These are phyloP conservation scores for Penicillium brevicompactum DNA, from an alignment of 2,329 filamentous ascomycete species.

Conservation along the genomic window DNA sequence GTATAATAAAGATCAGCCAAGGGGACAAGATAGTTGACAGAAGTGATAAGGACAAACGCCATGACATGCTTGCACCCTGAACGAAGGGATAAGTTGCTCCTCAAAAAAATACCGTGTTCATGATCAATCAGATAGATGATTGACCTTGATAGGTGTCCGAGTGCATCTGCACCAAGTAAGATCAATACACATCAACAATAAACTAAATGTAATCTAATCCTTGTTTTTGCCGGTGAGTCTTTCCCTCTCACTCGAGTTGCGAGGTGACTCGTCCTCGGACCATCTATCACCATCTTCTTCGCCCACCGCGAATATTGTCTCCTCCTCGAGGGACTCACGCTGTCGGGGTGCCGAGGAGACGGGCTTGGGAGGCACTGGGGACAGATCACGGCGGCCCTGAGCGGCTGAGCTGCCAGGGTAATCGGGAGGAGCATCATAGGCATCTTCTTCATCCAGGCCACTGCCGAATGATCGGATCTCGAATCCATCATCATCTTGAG, in stretches of 20 bases:
- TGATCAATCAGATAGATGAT: background rate
- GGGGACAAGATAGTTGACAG: conserved; percentile 12
- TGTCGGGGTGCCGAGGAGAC: conserved; percentile 53
- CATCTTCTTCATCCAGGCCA: conserved; percentile 66
- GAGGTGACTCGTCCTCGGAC: conserved; percentile 63
- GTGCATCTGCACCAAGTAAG: background rate
- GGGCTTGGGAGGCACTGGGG: conserved; percentile 53
- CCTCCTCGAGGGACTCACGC: conserved; percentile 73
- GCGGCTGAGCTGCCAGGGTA: conserved; percentile 33
- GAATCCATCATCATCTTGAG: conserved; percentile 97
- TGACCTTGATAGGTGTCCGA: background rate
- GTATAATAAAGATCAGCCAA: conserved; percentile 16
- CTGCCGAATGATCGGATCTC: conserved; percentile 92
- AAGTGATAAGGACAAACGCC: conserved; percentile 21
- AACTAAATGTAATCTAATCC: conserved; percentile 2
- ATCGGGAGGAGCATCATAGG: conserved; percentile 40
- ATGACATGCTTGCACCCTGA: conserved; percentile 23
- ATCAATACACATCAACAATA: background rate
- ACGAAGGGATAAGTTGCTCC: conserved; percentile 9
- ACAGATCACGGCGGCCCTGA: conserved; percentile 38
- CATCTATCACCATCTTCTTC: conserved; percentile 77
- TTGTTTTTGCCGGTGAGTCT: conserved; percentile 52
- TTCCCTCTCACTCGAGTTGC: conserved; percentile 53
- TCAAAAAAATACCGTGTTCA: background rate
- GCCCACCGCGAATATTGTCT: conserved; percentile 94